Conservation (phyloP, 1,139 yeast species). For the Lodderomyces pseudojiufengensis region DNA sequence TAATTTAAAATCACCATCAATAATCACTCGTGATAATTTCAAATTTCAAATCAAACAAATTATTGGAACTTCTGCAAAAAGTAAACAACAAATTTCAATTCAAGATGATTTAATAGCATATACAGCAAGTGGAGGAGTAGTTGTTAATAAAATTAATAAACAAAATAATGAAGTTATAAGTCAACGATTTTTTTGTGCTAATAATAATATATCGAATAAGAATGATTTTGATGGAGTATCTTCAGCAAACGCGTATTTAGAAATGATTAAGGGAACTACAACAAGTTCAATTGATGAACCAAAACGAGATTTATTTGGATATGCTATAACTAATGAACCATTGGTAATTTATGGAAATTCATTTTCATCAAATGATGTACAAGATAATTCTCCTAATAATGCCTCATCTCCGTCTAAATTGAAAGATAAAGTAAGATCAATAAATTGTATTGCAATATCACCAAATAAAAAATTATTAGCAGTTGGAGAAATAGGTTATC, state of each 20-base stretch:
- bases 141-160: slow-evolving; percentile 36
- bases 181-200: slow-evolving; percentile 54
- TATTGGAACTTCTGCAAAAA: slow-evolving; percentile 31
- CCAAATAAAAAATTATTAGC: slow-evolving; percentile 53
- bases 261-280: slow-evolving; percentile 20
- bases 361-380: slow-evolving; percentile 7
- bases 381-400: slow-evolving; percentile 2
- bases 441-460: slow-evolving; percentile 54
- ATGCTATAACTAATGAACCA: slow-evolving; percentile 25
- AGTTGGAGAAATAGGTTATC: slow-evolving; percentile 65
- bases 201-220: slow-evolving; percentile 13
- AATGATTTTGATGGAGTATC: slow-evolving; percentile 6
- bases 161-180: slow-evolving; percentile 14
- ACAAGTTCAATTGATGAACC: slow-evolving; percentile 8
- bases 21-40: slow-evolving; percentile 2
- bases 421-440: slow-evolving; percentile 48
- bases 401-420: slow-evolving; percentile 28
- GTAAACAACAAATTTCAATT: slow-evolving; percentile 32
- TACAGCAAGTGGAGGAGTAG: slow-evolving; percentile 69
- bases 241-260: slow-evolving; percentile 31
- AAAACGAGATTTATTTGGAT: slow-evolving; percentile 34
- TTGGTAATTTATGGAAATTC: slow-evolving; percentile 19
- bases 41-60: slow-evolving; percentile 18
- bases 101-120: slow-evolving; percentile 49
- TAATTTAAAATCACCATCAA: background rate